A percentile compares a stretch with the other conserved stretches of the same genome.
Conservation (phyloP, 768 basidiomycete genomes). For the Leucosporidium yakuticum region DNA sequence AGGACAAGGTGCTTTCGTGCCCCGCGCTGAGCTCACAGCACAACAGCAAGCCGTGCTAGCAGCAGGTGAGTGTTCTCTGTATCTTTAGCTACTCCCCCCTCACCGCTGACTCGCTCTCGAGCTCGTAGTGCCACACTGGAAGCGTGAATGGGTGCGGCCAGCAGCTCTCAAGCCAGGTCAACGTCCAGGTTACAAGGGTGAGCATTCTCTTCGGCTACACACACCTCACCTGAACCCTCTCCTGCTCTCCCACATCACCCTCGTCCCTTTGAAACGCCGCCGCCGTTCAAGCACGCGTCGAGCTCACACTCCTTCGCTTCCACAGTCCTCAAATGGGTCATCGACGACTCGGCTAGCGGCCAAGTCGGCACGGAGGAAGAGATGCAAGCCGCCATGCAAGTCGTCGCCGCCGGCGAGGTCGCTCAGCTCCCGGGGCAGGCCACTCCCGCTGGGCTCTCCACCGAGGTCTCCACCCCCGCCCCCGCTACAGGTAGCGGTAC, state of each 20-base stretch:
- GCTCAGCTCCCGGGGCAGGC: not conserved
- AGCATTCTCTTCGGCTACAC: not conserved
- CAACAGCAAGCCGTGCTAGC: constrained; percentile 29
- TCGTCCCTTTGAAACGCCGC: no score
- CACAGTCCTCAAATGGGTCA: constrained; percentile 29
- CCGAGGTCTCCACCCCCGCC: constrained; percentile 4
- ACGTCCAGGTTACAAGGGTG: constrained; percentile 21
- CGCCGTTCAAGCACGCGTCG: no score
- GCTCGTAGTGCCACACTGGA: not conserved
- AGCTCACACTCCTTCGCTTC: not conserved
- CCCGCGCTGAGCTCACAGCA: constrained; percentile 9
- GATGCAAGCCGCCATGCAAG: constrained; percentile 24
- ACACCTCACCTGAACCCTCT: not conserved
- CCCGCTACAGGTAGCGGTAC: not conserved
- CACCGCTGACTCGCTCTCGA: not conserved
- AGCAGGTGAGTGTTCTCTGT: not conserved
- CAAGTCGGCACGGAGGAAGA: constrained; percentile 25
- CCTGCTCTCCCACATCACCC: not conserved
- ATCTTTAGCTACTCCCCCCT: not conserved
- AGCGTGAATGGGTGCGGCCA: constrained; percentile 34
- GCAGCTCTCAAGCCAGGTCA: constrained; percentile 15
- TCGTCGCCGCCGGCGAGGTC: constrained; percentile 13
- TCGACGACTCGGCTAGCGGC: constrained; percentile 20
- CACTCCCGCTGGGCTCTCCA: not conserved
- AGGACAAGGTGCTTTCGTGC: constrained; percentile 1